These are phyloP conservation scores for Chalaropsis thielavioides DNA, from an alignment of 2,329 filamentous ascomycete species.

Conservation along the genomic window DNA sequence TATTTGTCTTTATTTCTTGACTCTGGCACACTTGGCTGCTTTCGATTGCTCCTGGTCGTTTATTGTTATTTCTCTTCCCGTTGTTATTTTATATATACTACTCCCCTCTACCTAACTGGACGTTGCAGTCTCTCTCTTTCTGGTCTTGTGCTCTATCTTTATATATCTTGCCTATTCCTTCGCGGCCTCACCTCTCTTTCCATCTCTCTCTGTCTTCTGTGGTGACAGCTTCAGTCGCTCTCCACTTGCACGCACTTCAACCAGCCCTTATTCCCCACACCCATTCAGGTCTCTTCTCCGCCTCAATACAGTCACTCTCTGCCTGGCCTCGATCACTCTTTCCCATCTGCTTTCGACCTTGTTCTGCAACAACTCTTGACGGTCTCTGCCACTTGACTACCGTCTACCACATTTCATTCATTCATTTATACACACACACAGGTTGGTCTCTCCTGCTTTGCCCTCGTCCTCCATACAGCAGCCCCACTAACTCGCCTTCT, in stretches of 20 bases:
- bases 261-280: not conserved
- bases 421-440: not conserved
- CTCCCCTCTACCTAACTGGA: not conserved
- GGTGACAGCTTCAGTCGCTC: not conserved
- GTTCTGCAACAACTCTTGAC: not conserved
- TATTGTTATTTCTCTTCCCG: no score
- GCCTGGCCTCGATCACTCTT: not conserved
- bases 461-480: not conserved
- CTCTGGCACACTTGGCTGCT: not conserved
- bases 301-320: not conserved
- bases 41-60: not conserved
- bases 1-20: constrained; percentile 7
- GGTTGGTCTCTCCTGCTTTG: not conserved
- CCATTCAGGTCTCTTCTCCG: not conserved
- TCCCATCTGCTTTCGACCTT: not conserved
- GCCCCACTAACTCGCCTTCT: constrained; percentile 12
- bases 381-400: not conserved
- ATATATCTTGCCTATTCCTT: no score
- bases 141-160: not conserved
- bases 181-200: no score
- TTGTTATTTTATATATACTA: not conserved
- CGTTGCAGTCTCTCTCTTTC: not conserved
- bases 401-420: not conserved
- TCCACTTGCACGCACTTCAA: not conserved
- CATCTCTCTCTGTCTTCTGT: not conserved